phyloP scores from a whole-genome alignment of 129 eudicot genomes.

The Tagetes patula region DNA sequence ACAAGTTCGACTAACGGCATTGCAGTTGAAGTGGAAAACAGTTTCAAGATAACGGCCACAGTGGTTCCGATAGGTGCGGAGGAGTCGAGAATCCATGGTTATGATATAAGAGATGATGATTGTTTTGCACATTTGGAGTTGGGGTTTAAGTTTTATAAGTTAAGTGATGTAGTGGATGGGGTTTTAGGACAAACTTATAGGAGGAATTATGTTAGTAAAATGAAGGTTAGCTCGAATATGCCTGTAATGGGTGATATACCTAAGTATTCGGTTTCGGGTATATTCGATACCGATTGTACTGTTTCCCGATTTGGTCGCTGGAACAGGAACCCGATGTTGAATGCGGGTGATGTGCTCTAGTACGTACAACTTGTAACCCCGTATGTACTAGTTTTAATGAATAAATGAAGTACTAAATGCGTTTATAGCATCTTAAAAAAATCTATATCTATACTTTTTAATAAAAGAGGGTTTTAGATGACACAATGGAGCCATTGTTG shows the following conservation, averaged over 20 bases:
- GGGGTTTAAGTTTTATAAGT: slow-evolving; percentile 39
- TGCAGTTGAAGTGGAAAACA: slow-evolving; percentile 30
- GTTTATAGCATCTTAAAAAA: background rate
- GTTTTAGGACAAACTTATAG: slow-evolving; percentile 49
- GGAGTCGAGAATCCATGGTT: slow-evolving; percentile 45
- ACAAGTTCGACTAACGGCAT: slow-evolving; percentile 31
- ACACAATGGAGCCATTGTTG: too few relatives aligned
- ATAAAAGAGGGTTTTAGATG: too few relatives aligned
- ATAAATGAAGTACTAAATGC: background rate
- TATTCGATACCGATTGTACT: slow-evolving; percentile 38
- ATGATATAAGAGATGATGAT: slow-evolving; percentile 39
- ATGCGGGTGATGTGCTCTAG: slow-evolving; percentile 2
- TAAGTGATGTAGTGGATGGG: slow-evolving; percentile 40
- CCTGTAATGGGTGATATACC: slow-evolving; percentile 42
- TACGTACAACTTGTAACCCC: background rate
- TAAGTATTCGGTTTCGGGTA: slow-evolving; percentile 28
- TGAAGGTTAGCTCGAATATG: slow-evolving; percentile 38
- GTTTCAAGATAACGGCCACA: slow-evolving; percentile 29
- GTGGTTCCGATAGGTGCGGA: slow-evolving; percentile 41
- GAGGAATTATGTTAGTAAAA: slow-evolving; percentile 40
- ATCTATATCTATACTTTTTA: too few relatives aligned
- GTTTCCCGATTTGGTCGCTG: slow-evolving; percentile 33
- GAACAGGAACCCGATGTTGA: background rate
- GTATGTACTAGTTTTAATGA: background rate
- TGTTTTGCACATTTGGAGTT: slow-evolving; percentile 49